phyloP scores from a whole-genome alignment of 768 basidiomycete species.

The Tricholoma bakamatsutake region DNA sequence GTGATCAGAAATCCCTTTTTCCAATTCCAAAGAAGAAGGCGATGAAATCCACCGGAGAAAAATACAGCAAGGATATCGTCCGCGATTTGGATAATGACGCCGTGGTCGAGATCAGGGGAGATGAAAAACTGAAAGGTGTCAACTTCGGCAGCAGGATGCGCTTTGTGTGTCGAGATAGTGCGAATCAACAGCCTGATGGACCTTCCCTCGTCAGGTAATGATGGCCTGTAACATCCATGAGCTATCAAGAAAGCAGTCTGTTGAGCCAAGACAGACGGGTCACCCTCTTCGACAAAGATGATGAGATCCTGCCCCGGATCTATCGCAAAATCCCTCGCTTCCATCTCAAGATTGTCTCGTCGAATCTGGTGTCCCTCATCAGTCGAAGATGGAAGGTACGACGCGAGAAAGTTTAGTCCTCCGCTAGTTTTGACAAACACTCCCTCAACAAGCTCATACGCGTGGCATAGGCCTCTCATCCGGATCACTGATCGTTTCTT shows the following conservation, averaged over 20 bases:
- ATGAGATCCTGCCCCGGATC: constrained; percentile 61
- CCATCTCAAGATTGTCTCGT: constrained; percentile 31
- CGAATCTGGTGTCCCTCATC: constrained; percentile 12
- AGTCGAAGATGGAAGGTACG: constrained; percentile 21
- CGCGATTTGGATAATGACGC: constrained; percentile 42
- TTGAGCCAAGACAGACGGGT: constrained; percentile 9
- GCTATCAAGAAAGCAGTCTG: neutral
- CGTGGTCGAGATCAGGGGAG: constrained; percentile 16
- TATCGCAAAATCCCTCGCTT: constrained; percentile 53
- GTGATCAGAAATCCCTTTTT: constrained; percentile 12
- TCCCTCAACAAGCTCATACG: constrained; percentile 60
- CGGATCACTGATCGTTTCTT: constrained; percentile 4
- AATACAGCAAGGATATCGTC: constrained; percentile 49
- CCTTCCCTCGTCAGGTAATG: constrained; percentile 4
- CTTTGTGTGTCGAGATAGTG: constrained; percentile 34
- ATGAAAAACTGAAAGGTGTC: constrained; percentile 22
- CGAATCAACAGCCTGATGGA: constrained; percentile 31
- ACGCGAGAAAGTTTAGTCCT: constrained; percentile 13
- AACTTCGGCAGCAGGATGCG: constrained; percentile 36
- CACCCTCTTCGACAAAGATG: constrained; percentile 23
- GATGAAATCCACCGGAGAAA: constrained; percentile 22
- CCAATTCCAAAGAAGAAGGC: constrained; percentile 21
- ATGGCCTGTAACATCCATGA: constrained; percentile 4
- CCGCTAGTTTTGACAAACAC: constrained; percentile 42
- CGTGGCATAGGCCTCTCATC: constrained; percentile 22